Base-by-base conservation (phyloP, 169 alveolate genomes). In the Plasmodium yoelii region DNA sequence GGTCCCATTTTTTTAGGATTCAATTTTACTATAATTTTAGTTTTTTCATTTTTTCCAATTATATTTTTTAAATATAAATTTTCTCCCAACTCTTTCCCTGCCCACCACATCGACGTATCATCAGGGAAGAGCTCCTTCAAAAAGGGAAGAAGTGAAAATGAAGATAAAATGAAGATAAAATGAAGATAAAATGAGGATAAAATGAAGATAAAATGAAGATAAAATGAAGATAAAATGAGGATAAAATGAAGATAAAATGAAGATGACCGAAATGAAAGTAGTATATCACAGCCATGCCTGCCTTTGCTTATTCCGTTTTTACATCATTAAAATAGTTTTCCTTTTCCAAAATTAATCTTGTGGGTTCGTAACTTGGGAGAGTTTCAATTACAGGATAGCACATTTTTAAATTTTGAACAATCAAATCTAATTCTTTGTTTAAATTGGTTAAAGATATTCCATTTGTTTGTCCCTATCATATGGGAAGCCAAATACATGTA, bases 311-410 rank as follows among this genome's bases (percentile, higher is more conserved):
- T 49, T 46, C 55, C 46, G n/a, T 22, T 56, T 15, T 71, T 87
- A 73, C 88, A 47, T 94, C 94, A 47, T 93, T 94, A 47, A 94
- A 93, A 28, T 87, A 94, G 70, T 95, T 97, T 88, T 95, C 92
- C 80, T 95, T 96, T 90, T 97, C 99, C 63, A 97, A 90, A 26
- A 96, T 68, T 10, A 95, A 91, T 67, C 96, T 84, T 64, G 96
- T 94, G 2, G 99, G 98, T 89, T 96, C 99, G 97, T 98, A 98
- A 24, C 94, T 94, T 1, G 99, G 99, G 24, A 98, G 94, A 22
- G 97, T 97, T 82, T 97, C 97, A 91, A 95, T 96, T 2, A 98
- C 99, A 9, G 99, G 99, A 87, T 98, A 98, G 10, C 98, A 98
- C 39, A 96, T 96, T 97, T 95, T 97, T 42, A 95, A 93, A 1